A percentile compares a stretch with the other conserved stretches of the same genome.
phyloP scores from a whole-genome alignment of 1,284 basidiomycete genomes.

The Cutaneotrichosporon spelunceum region DNA sequence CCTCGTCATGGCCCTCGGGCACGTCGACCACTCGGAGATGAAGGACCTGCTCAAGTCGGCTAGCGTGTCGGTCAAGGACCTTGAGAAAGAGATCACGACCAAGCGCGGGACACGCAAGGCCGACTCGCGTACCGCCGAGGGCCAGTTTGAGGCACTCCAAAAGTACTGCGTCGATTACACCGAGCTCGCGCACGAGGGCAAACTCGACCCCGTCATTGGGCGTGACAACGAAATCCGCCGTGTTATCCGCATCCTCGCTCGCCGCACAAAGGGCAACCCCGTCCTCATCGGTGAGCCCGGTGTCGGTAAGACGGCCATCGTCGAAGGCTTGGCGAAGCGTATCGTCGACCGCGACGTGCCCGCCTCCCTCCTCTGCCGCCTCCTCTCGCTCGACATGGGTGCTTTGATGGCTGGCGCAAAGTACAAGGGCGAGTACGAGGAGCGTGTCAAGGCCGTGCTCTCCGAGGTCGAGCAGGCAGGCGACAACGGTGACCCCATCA shows the following conservation, averaged over 20 bases:
- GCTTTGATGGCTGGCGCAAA: conserved; percentile 92
- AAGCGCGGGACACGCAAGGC: conserved; percentile 57
- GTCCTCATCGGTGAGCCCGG: conserved; percentile 74
- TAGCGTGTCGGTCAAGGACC: conserved; percentile 51
- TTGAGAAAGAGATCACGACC: conserved; percentile 56
- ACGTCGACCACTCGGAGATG: conserved; percentile 51
- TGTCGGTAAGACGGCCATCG: conserved; percentile 90
- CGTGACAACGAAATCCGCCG: conserved; percentile 56
- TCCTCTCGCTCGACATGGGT: conserved; percentile 81
- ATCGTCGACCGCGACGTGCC: conserved; percentile 95
- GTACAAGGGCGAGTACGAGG: conserved; percentile 97
- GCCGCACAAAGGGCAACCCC: conserved; percentile 61
- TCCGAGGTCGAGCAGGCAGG: conserved; percentile 86
- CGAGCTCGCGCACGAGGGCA: conserved; percentile 54
- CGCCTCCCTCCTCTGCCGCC: conserved; percentile 73
- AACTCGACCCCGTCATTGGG: conserved; percentile 61
- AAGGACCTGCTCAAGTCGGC: conserved; percentile 54
- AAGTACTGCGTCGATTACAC: conserved; percentile 53
- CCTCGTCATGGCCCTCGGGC: conserved; percentile 68
- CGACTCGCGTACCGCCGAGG: conserved; percentile 56
- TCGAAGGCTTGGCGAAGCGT: conserved; percentile 92
- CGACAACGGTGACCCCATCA: conserved; percentile 76
- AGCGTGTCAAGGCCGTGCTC: conserved; percentile 88
- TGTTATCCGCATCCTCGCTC: conserved; percentile 69
- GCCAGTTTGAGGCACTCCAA: conserved; percentile 54